phyloP scores from a whole-genome alignment of 2,329 filamentous ascomycete genomes.

The Paramyrothecium sp. region DNA sequence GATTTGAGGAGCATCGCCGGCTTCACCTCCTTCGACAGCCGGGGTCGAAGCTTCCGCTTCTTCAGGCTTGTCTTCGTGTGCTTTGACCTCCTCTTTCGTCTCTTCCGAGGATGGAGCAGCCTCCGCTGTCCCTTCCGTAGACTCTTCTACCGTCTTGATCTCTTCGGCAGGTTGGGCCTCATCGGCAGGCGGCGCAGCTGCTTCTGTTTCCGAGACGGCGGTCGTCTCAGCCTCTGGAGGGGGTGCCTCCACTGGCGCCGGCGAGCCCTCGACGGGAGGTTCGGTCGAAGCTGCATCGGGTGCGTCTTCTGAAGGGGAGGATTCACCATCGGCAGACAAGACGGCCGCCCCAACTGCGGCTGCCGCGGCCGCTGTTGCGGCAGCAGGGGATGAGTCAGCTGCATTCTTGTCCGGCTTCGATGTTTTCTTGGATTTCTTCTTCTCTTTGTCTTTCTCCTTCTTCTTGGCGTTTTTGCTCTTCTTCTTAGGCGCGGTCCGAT shows the following conservation, averaged over 20 bases:
- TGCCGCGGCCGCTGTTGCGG: neutral
- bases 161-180: neutral
- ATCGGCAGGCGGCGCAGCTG: neutral
- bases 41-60: neutral
- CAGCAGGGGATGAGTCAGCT: constrained; percentile 4
- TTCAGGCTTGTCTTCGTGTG: neutral
- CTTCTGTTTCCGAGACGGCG: neutral
- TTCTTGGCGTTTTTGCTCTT: constrained; percentile 16
- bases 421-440: constrained; percentile 53
- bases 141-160: too few species aligned
- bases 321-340: neutral
- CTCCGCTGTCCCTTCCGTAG: neutral
- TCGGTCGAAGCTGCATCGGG: neutral
- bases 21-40: neutral
- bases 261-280: neutral
- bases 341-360: neutral
- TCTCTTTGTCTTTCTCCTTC: constrained; percentile 18
- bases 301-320: neutral
- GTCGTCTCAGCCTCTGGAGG: neutral
- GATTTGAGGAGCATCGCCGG: neutral
- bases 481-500: constrained; percentile 4
- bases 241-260: neutral
- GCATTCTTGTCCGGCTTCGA: constrained; percentile 7
- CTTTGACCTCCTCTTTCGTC: neutral
- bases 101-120: neutral